Percentiles rank a stretch among this genome's conserved stretches.
These are phyloP conservation scores for Paraphoma chrysanthemicola DNA, from an alignment of 2,329 filamentous ascomycete genomes.

Conservation along the genomic window DNA sequence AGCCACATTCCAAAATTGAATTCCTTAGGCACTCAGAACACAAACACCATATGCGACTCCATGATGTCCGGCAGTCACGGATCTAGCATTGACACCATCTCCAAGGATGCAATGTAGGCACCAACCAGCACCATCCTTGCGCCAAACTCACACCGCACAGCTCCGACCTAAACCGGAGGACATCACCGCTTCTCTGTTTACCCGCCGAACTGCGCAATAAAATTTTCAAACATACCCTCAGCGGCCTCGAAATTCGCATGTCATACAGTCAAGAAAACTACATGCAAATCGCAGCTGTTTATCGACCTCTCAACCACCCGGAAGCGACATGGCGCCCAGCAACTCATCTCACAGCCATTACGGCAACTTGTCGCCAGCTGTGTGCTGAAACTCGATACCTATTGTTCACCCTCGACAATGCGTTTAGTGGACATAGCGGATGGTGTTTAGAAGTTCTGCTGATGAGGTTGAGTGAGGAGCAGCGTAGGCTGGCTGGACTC, in stretches of 20 bases:
- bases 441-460: neutral
- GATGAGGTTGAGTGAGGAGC: neutral
- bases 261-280: neutral
- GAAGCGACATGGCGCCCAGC: neutral
- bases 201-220: conserved; percentile 9
- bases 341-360: neutral
- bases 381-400: neutral
- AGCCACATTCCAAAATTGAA: neutral
- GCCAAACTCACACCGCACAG: neutral
- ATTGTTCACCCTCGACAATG: neutral
- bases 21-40: neutral
- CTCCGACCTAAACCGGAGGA: neutral
- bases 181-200: conserved; percentile 7
- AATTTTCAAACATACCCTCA: conserved; percentile 1
- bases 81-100: neutral
- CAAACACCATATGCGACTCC: no score
- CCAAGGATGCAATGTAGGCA: neutral
- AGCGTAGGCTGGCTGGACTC: neutral
- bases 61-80: no score
- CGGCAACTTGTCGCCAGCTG: neutral
- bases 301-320: neutral
- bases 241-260: neutral
- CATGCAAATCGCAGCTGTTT: neutral
- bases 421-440: neutral
- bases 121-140: neutral